Percentiles rank a stretch among this genome's conserved stretches.
These are phyloP conservation scores for Anthracocystis panici-leucophaei DNA, from an alignment of 1,284 basidiomycete species.

Conservation along the genomic window DNA sequence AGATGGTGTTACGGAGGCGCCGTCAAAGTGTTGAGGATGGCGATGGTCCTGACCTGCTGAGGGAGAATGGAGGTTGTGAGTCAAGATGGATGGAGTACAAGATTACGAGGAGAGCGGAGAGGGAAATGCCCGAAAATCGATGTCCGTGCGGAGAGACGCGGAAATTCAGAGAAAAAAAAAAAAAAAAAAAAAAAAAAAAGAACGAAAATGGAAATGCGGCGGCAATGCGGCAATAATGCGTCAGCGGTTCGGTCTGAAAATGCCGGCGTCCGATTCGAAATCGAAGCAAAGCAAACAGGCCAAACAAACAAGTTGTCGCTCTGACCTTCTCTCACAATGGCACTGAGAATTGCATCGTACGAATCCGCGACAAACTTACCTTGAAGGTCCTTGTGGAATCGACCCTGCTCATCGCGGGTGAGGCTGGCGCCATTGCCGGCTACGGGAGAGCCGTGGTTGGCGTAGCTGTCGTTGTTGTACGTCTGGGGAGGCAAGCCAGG, in stretches of 20 bases:
- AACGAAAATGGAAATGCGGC: constrained; percentile 6
- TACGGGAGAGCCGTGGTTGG: constrained; percentile 24
- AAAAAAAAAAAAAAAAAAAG: neutral
- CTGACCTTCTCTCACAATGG: neutral
- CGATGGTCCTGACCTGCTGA: constrained; percentile 30
- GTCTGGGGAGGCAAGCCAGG: constrained; percentile 20
- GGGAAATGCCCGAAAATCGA: neutral
- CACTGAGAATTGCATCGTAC: neutral
- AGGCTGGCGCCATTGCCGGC: constrained; percentile 35
- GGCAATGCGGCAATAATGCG: neutral
- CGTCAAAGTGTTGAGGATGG: constrained; percentile 54
- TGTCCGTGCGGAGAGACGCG: constrained; percentile 8
- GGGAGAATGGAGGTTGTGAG: neutral
- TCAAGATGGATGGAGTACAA: neutral
- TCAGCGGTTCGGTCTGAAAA: neutral
- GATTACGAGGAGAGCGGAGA: neutral
- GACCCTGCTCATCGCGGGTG: constrained; percentile 42
- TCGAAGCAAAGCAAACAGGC: neutral
- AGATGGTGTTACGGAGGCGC: constrained; percentile 69
- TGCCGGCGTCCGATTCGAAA: neutral
- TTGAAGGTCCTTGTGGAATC: constrained; percentile 48
- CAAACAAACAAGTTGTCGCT: neutral
- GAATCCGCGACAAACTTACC: constrained; percentile 26
- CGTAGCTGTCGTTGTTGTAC: constrained; percentile 21
- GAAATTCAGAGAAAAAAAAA: neutral